Evolutionary conservation across 768 basidiomycete species (phyloP).

Genomic region (Calocybe gangraenosa): DNA sequence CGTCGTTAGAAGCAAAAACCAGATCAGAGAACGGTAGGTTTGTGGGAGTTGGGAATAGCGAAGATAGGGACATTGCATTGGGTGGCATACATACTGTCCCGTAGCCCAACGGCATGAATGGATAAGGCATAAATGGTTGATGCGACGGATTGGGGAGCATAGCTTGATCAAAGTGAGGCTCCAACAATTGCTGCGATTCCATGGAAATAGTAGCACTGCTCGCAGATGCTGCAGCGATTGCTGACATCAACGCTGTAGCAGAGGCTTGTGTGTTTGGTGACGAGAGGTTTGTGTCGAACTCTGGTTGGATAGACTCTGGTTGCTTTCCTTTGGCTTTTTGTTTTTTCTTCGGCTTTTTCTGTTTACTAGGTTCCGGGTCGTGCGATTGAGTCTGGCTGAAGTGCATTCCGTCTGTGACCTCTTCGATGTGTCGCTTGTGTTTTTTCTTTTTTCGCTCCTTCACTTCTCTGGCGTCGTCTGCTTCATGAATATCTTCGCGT

Average conservation of each 20-base stretch:
- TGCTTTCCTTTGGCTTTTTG: conserved; percentile 34
- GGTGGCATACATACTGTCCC: conserved; percentile 21
- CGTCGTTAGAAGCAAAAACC: conserved; percentile 58
- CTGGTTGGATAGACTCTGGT: conserved; percentile 18
- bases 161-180: conserved; percentile 22
- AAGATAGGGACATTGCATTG: conserved; percentile 14
- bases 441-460: conserved; percentile 25
- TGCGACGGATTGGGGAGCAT: conserved; percentile 28
- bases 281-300: conserved; percentile 18
- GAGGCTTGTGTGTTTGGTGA: conserved; percentile 41
- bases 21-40: conserved; percentile 31
- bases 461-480: conserved; percentile 13
- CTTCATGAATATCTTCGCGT: conserved; percentile 22
- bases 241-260: conserved; percentile 56
- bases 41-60: conserved; percentile 21
- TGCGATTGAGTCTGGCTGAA: not conserved
- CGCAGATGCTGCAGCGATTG: conserved; percentile 64
- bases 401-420: conserved; percentile 1
- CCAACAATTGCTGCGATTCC: conserved; percentile 14
- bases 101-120: conserved; percentile 27
- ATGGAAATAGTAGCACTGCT: conserved; percentile 23
- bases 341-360: conserved; percentile 25
- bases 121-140: conserved; percentile 28
- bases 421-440: conserved; percentile 26
- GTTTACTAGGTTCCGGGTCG: conserved; percentile 19